Percentiles rank a stretch among this genome's conserved stretches.
Conservation (phyloP, 2,329 filamentous ascomycete genomes). For the Botrytis galanthina region DNA sequence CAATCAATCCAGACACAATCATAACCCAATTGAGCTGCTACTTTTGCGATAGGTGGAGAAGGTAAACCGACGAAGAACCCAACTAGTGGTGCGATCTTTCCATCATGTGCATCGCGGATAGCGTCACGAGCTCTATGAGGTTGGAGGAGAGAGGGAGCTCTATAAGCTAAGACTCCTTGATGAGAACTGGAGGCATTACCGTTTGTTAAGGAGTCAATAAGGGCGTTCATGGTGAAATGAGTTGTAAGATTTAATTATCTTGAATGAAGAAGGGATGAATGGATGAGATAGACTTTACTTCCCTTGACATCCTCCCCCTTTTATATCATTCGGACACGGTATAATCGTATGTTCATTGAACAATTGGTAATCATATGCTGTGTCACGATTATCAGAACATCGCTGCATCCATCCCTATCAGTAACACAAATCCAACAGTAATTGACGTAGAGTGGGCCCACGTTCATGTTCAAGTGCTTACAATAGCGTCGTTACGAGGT, state of each 20-base stretch:
- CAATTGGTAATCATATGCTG: not conserved
- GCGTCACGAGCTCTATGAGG: conserved; percentile 47
- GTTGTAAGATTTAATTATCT: not conserved
- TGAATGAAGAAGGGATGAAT: not conserved
- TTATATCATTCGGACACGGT: not conserved
- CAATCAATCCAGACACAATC: conserved; percentile 49
- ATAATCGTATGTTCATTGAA: not conserved
- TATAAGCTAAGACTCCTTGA: conserved; percentile 44
- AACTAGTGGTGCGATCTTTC: conserved; percentile 46
- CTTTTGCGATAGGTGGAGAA: conserved; percentile 42
- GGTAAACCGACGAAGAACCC: conserved; percentile 45
- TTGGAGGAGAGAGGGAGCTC: conserved; percentile 47
- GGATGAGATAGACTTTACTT: not conserved
- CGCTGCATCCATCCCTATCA: not conserved
- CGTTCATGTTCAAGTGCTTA: not conserved
- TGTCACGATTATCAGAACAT: not conserved
- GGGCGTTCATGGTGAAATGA: not conserved
- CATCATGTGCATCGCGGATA: conserved; percentile 47
- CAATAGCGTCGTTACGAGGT: not conserved
- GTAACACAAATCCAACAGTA: not conserved
- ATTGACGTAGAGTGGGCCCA: not conserved
- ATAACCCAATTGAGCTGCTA: conserved; percentile 45
- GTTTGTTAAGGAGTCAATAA: not conserved
- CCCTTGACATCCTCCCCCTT: not conserved
- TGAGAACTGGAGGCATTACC: not conserved